Percentiles rank a stretch among this genome's conserved stretches.
These are phyloP conservation scores for Phytophthora hibernalis DNA, from an alignment of 352 stramenopile species.

Conservation along the genomic window DNA sequence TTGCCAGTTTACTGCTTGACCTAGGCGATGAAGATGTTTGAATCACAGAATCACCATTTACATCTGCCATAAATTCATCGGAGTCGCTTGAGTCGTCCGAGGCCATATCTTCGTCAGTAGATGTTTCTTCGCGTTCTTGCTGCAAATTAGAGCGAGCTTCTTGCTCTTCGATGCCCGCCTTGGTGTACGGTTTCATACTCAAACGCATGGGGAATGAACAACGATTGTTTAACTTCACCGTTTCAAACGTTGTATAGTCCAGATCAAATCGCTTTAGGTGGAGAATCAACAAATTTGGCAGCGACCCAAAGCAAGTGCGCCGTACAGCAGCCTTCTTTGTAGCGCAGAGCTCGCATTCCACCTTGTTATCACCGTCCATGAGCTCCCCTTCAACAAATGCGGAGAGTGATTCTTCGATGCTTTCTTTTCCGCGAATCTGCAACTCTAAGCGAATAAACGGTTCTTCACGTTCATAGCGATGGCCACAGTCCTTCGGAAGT, in stretches of 20 bases:
- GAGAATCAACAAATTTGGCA: conserved; percentile 98
- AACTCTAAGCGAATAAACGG: conserved; percentile 98
- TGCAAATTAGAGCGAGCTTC: conserved; percentile 59
- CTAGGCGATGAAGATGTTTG: conserved; percentile 20
- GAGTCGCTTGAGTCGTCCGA: conserved; percentile 60
- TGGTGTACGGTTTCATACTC: conserved; percentile 99
- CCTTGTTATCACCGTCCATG: conserved; percentile 99
- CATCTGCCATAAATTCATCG: conserved; percentile 70
- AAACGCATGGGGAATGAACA: conserved; percentile 98
- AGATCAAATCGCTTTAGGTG: conserved; percentile 99
- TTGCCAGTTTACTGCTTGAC: conserved; percentile 35
- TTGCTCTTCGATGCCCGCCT: conserved; percentile 95
- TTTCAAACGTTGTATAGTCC: conserved; percentile 99
- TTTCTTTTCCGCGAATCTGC: conserved; percentile 98
- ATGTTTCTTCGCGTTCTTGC: conserved; percentile 47
- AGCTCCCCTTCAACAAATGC: conserved; percentile 98
- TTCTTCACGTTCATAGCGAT: conserved; percentile 96
- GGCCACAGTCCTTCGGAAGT: conserved; percentile 88
- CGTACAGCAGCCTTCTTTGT: conserved; percentile 98
- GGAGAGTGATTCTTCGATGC: conserved; percentile 97
- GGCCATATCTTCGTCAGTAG: conserved; percentile 60
- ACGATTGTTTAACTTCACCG: conserved; percentile 99
- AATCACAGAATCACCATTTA: conserved; percentile 43
- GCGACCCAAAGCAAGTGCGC: conserved; percentile 93
- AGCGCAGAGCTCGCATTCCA: conserved; percentile 97